These are phyloP conservation scores for Podila verticillata DNA, from an alignment of 192 early-diverging fungal species.

Conservation along the genomic window DNA sequence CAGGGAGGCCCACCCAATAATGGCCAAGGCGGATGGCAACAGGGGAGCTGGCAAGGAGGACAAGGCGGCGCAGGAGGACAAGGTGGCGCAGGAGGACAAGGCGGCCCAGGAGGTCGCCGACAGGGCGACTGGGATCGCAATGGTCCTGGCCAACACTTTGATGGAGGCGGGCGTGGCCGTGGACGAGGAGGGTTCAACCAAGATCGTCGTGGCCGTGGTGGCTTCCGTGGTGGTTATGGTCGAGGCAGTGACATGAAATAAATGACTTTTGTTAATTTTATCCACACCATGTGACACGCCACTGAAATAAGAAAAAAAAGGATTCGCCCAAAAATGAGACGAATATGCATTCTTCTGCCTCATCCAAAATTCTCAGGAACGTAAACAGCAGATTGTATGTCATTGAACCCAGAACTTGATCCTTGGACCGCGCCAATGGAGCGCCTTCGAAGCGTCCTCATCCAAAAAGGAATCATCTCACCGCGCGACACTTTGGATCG, in stretches of 20 bases:
- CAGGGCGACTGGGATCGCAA: slow-evolving; percentile 22
- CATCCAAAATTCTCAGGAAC: no score
- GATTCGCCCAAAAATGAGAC: no score
- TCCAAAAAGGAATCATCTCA: slow-evolving; percentile 4
- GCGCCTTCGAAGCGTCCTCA: neutral
- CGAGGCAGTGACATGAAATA: slow-evolving; percentile 1
- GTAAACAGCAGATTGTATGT: no score
- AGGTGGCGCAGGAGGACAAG: slow-evolving; percentile 5
- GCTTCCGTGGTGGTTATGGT: slow-evolving; percentile 21
- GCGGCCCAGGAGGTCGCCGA: slow-evolving; percentile 8
- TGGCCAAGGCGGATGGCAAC: slow-evolving; percentile 27
- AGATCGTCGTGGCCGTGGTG: slow-evolving; percentile 36
- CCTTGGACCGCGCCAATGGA: neutral
- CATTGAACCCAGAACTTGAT: no score
- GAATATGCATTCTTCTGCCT: no score
- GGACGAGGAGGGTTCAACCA: slow-evolving; percentile 45
- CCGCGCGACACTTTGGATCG: neutral
- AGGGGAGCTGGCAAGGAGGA: neutral
- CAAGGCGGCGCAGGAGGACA: slow-evolving; percentile 24
- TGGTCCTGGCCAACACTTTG: slow-evolving; percentile 28
- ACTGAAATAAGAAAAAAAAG: no score
- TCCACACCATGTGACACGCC: no score
- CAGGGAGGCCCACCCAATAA: slow-evolving; percentile 13
- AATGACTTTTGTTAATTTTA: no score
- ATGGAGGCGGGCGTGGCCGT: slow-evolving; percentile 36